Evolutionary conservation across 257 asterid genomes (phyloP), one percentile per base, ranked within the genome.

Genomic region (Gentiana dahurica): DNA sequence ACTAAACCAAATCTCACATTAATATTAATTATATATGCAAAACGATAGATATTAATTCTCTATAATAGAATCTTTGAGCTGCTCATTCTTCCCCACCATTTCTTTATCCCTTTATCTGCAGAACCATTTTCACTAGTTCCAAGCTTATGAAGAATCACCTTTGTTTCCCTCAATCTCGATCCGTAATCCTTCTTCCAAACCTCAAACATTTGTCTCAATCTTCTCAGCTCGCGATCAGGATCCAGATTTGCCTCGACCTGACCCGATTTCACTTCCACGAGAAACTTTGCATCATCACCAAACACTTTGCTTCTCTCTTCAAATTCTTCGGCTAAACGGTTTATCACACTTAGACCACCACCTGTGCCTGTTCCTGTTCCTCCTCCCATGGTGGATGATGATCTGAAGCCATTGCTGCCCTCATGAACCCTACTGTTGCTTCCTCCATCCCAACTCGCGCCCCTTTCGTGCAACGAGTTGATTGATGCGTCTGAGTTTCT

Each of bases 171-270:
- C 70, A 91, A 61, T 60, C 98, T 75, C 8, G 87, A 59, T 15
- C 93, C 93, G 5, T 85, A 92, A 63, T 92, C 98, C 58, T 87
- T 88, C 82, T 88, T 92, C 98, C 98, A 92, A 13, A 85, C 76
- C 61, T 92, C 98, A 24, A 92, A 92, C 94, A 85, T 81, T 58
- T 83, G 86, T 73, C 86, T 92, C 75, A 92, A 75, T 70, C 93
- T 78, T 33, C 85, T 71, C 8, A 92, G 93, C 78, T 92, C 98
- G 1, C 71, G 83, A 49, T 85, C 98, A 0, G 98, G 97, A 48
- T 86, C 90, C 81, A 92, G 69, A 51, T 77, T 80, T 5, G 94
- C 98, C 58, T 88, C 94, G 0, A 64, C 80, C 67, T 92, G 97
- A 36, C 98, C 98, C 4, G 95, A 83, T 71, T 85, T 92, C 4